Percentiles rank a stretch among this genome's conserved stretches.
These are phyloP conservation scores for Rachicladosporium sp. DNA, from an alignment of 2,329 filamentous ascomycete genomes.

Conservation along the genomic window DNA sequence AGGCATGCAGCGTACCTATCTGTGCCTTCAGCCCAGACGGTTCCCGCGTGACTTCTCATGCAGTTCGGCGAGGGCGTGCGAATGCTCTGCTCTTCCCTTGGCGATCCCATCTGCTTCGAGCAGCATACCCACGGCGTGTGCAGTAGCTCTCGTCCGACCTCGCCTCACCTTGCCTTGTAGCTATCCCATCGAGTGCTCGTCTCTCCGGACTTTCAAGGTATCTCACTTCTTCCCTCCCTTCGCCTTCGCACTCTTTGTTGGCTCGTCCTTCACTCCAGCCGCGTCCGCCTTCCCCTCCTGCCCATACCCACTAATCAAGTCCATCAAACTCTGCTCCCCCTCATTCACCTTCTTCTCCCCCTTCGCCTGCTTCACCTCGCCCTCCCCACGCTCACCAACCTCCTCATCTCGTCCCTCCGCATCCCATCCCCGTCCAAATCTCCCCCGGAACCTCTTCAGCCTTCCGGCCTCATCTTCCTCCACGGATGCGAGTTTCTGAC, in stretches of 20 bases:
- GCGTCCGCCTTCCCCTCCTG: constrained; percentile 26
- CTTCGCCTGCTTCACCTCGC: constrained; percentile 13
- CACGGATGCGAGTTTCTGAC: constrained; percentile 68
- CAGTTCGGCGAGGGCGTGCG: no score
- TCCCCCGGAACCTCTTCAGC: constrained; percentile 69
- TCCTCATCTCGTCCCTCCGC: constrained; percentile 27
- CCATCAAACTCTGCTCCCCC: constrained; percentile 43
- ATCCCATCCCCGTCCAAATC: constrained; percentile 80
- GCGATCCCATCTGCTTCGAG: no score
- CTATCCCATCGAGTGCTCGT: no score
- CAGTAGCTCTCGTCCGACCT: no score
- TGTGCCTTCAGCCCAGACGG: no score
- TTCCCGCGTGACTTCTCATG: no score
- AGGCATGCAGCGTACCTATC: no score
- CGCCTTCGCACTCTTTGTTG: constrained; percentile 26
- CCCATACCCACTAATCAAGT: constrained; percentile 41
- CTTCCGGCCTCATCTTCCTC: constrained; percentile 92
- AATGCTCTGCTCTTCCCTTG: no score
- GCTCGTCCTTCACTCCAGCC: constrained; percentile 28
- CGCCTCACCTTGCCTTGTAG: no score
- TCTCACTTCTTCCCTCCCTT: constrained; percentile 23
- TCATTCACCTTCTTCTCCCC: constrained; percentile 38
- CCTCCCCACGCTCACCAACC: no score
- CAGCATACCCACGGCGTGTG: no score
- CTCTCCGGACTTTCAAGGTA: not conserved